Base-by-base conservation (phyloP, 192 early-diverging fungal species). In the Glomus cerebriforme region DNA sequence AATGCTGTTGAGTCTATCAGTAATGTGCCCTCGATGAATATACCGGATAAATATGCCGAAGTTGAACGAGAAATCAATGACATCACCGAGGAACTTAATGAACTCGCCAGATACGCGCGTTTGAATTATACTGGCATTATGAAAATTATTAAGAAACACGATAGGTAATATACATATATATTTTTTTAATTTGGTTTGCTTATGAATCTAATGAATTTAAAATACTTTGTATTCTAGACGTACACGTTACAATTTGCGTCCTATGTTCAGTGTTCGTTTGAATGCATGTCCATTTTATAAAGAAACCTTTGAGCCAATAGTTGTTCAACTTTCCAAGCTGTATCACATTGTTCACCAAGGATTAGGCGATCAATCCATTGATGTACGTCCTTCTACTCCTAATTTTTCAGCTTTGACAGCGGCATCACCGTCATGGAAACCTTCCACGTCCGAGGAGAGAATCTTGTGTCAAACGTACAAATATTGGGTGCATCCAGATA, bases 141-240 rank as follows among this genome's bases (percentile, higher is more conserved):
- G 47, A 93, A 97, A 88, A 98, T 98, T 80, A 89, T 99, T 82
- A 99, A 99, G 86, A 99, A 99, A 86, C 98, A 99, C 83, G 97
- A 99, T 87, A 92, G 66, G 85, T 86, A 86, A 59, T 73, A 58
- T 17, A 34, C 58, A 24, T 3, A 31, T 31, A 58, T 39, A 35
- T 27, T 19, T 7, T 59, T 54, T 72, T 74, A 29, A 49, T 35
- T 69, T 35, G 22, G 19, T 31, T 5, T 39, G 47, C 2, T 15
- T 26, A 35, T 9, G 65, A 7, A 45, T 17, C 67, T 34, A 15
- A 12, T 73, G 24, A 63, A 17, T 24, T 31, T 69, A 12, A 43
- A 12, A 17, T 13, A 70, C 31, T 47, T 17, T 54, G 10, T 79
- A n/a, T 73, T 34, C 35, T 70, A 86, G 83, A 81, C 85, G 82